Base-by-base conservation (phyloP, 108 stramenopile species). In the Aurantiochytrium sp. region DNA sequence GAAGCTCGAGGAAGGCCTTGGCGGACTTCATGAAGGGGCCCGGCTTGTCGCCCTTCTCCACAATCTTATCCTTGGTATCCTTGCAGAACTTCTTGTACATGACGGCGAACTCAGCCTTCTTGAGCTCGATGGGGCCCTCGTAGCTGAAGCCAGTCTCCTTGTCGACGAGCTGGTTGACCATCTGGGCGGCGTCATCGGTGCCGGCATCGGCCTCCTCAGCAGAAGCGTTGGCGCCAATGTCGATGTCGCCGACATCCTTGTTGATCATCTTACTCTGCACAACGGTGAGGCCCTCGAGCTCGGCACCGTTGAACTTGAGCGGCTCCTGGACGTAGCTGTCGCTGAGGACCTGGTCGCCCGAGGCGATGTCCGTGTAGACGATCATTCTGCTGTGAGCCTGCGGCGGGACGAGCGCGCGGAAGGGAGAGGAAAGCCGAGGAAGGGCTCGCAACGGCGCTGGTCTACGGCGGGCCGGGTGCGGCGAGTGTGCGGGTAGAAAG, bases 41-140 rank as follows among this genome's bases (percentile, higher is more conserved):
- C 1, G 76, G 76, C 76, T 83, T 83, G 45, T 83, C 76, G 28
- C 76, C 76, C 76, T 83, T 83, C 76, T 83, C 76, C 14, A 83
- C 23, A 53, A 83, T 83, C 45, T 47, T 53, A 14, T 83, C 76
- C 19, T 23, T 12, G 76, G 51, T 83, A 4, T 83, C 51, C 76
- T 83, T 83, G 76, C 76, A 83, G 43, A 43, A 83, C 49, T 53
- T 47, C 51, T 83, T 83, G 76, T 83, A 83, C 76, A 83, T 83
- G 76, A 53, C 51, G 76, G 16, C 76, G 51, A 83, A 83, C 76
- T 83, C 76, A 83, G 76, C 76, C 76, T 83, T 83, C 49, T 47
- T 53, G 76, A 83, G 76, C 23, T 47, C 51, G 49, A 53, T 83
- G 45, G 76, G 76, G 76, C 76, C 76, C 76, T 83, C 76, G 76